Conservation (phyloP, 306 rosid genomes). For the Quercus robur region DNA sequence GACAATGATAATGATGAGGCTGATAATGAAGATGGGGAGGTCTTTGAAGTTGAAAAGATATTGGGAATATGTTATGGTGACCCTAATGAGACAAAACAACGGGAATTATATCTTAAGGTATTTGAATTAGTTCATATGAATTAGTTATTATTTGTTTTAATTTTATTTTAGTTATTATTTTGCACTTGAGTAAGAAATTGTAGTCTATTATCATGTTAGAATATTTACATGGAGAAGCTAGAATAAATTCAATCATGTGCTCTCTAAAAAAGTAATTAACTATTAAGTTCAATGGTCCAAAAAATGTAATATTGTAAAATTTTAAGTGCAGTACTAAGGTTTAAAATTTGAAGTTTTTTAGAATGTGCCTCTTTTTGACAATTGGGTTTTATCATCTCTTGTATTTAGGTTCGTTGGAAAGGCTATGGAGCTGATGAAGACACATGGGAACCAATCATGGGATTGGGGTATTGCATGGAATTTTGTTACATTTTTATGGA, state of each 20-base stretch:
- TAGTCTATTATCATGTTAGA: too few relatives aligned
- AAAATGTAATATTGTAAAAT: neutral
- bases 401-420: slow-evolving; percentile 68
- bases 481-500: neutral
- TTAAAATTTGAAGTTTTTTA: neutral
- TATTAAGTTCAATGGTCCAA: neutral
- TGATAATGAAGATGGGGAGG: slow-evolving; percentile 29
- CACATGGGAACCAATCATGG: slow-evolving; percentile 76
- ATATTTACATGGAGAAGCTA: too few relatives aligned
- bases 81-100: slow-evolving; percentile 30
- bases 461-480: slow-evolving; percentile 38
- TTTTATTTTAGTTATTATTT: too few relatives aligned
- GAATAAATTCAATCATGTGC: too few relatives aligned
- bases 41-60: slow-evolving; percentile 57
- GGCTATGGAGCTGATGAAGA: slow-evolving; percentile 64
- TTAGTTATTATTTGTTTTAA: too few relatives aligned
- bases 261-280: too few relatives aligned
- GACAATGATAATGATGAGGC: slow-evolving; percentile 6
- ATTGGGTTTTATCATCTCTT: neutral
- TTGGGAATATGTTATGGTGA: slow-evolving; percentile 56
- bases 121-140: neutral
- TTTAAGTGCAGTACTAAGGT: neutral
- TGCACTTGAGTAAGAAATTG: too few relatives aligned
- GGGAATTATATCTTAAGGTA: slow-evolving; percentile 66
- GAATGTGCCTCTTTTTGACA: neutral